These are phyloP conservation scores for Lactarius pseudohatsudake DNA, from an alignment of 768 basidiomycete species.

Conservation along the genomic window DNA sequence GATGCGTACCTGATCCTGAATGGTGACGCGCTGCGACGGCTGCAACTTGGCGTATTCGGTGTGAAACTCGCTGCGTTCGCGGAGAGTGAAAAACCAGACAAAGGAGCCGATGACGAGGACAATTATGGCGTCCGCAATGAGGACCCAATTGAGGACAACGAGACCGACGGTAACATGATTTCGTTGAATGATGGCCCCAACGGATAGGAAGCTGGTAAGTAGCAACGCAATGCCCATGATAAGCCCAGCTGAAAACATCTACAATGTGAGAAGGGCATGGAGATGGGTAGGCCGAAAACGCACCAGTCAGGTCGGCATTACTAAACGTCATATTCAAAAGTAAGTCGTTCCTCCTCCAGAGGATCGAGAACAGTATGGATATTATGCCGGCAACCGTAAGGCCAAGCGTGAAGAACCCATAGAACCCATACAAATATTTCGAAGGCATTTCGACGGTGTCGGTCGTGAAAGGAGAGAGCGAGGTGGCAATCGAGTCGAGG, in stretches of 20 bases:
- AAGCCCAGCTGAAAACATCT: constrained; percentile 55
- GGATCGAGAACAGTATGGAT: constrained; percentile 62
- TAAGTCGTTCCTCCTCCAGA: constrained; percentile 69
- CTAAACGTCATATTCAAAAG: constrained; percentile 73
- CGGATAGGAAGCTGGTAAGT: constrained; percentile 66
- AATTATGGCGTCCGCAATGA: constrained; percentile 61
- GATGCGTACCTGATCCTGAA: constrained; percentile 68
- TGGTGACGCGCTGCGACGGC: constrained; percentile 45
- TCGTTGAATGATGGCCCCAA: constrained; percentile 67
- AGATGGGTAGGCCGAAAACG: constrained; percentile 29
- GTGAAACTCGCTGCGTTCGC: constrained; percentile 68
- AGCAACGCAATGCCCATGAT: constrained; percentile 66
- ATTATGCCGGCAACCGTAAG: constrained; percentile 71
- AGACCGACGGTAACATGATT: constrained; percentile 70
- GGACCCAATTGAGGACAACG: constrained; percentile 71
- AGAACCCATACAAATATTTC: constrained; percentile 64
- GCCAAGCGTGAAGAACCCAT: constrained; percentile 68
- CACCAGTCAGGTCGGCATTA: constrained; percentile 57
- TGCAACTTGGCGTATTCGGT: constrained; percentile 51
- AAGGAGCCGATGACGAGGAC: constrained; percentile 66
- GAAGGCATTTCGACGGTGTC: constrained; percentile 59
- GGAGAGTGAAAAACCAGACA: constrained; percentile 81
- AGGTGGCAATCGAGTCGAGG: background rate
- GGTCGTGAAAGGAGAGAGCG: background rate
- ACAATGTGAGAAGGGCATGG: background rate